These are phyloP conservation scores for Flaveria floridana DNA, from an alignment of 140 eudicot species.

Conservation along the genomic window DNA sequence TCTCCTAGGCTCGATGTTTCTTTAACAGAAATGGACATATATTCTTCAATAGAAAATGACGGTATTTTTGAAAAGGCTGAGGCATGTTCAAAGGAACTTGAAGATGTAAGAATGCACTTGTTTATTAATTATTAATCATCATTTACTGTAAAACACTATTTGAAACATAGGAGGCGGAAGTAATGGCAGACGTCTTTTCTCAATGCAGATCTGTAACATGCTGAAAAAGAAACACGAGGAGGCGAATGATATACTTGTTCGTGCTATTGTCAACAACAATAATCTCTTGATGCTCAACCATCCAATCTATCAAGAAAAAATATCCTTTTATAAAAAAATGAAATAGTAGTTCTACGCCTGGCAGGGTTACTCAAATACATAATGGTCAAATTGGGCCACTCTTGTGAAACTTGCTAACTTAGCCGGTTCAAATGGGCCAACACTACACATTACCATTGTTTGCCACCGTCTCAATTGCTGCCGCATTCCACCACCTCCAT, in stretches of 20 bases:
- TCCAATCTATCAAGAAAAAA: slow-evolving; percentile 67
- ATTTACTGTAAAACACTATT: neutral
- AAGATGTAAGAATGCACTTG: slow-evolving; percentile 53
- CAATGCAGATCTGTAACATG: slow-evolving; percentile 75
- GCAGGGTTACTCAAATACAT: neutral
- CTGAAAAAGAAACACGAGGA: slow-evolving; percentile 87
- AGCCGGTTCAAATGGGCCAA: neutral
- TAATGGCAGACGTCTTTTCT: slow-evolving; percentile 19
- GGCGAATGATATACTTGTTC: slow-evolving; percentile 81
- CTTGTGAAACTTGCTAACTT: neutral
- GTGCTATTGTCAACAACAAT: slow-evolving; percentile 85
- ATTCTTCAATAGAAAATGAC: slow-evolving; percentile 43
- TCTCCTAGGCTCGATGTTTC: slow-evolving; percentile 35
- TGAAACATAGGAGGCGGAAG: neutral
- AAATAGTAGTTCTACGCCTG: neutral
- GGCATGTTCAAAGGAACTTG: slow-evolving; percentile 81
- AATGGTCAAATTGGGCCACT: neutral
- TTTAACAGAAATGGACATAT: slow-evolving; percentile 35
- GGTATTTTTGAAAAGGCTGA: slow-evolving; percentile 64
- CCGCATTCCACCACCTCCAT: neutral
- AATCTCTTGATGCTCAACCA: slow-evolving; percentile 74
- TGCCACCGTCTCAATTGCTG: no score
- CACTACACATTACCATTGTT: neutral
- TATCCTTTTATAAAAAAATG: slow-evolving; percentile 49
- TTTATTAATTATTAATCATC: slow-evolving; percentile 9